phyloP scores from a whole-genome alignment of 208 protist genomes.

The Leishmania guyanensis region DNA sequence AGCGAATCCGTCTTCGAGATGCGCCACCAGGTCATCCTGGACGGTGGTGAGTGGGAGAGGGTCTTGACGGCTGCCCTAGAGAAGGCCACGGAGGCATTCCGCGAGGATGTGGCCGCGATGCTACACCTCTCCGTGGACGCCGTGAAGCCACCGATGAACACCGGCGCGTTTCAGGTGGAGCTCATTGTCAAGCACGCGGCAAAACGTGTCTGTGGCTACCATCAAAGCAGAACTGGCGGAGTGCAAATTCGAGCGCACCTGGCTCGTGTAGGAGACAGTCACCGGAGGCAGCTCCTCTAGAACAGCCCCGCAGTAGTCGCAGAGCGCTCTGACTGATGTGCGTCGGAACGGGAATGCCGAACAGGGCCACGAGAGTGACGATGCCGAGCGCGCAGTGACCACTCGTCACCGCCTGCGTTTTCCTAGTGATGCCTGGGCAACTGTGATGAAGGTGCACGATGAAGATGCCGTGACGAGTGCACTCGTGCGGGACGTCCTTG shows the following conservation, averaged over 20 bases:
- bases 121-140: neutral
- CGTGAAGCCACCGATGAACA: slow-evolving; percentile 21
- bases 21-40: slow-evolving; percentile 39
- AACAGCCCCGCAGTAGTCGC: neutral
- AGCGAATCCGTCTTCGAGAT: slow-evolving; percentile 17
- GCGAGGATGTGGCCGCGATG: slow-evolving; percentile 35
- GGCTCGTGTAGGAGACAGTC: slow-evolving; percentile 16
- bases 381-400: neutral
- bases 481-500: slow-evolving; percentile 43
- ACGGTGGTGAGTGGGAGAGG: slow-evolving; percentile 35
- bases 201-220: neutral
- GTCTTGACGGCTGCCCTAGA: slow-evolving; percentile 25
- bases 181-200: slow-evolving; percentile 37
- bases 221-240: slow-evolving; percentile 8
- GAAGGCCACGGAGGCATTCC: slow-evolving; percentile 37
- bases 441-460: slow-evolving; percentile 23
- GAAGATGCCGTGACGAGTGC: slow-evolving; percentile 22
- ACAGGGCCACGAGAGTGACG: neutral
- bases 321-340: neutral
- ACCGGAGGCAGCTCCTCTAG: neutral
- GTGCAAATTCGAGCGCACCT: slow-evolving; percentile 13
- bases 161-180: slow-evolving; percentile 24
- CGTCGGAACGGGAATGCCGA: neutral
- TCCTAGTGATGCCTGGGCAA: slow-evolving; percentile 30
- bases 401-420: slow-evolving; percentile 38